phyloP scores from a whole-genome alignment of 495 filamentous ascomycete species.

The Penicillium canariense region DNA sequence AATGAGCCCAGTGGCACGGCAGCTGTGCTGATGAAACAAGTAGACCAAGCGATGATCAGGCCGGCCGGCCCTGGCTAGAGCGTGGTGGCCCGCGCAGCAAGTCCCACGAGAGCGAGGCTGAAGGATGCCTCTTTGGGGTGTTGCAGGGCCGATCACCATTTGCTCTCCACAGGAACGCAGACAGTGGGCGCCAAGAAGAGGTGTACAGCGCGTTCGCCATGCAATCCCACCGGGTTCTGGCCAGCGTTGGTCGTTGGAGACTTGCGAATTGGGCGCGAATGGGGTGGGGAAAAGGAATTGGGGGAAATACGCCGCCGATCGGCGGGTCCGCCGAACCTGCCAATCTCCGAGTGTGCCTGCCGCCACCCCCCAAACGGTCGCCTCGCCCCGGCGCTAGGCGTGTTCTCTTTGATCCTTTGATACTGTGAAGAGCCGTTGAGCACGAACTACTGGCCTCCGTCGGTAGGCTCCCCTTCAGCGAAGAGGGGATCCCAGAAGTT shows the following conservation, averaged over 20 bases:
- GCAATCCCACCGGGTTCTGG: constrained; percentile 1
- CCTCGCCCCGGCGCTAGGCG: too few relatives aligned
- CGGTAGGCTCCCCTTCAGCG: constrained; percentile 17
- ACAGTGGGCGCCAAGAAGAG: neutral
- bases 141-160: constrained; percentile 8
- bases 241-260: too few relatives aligned
- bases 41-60: neutral
- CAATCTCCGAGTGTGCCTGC: neutral
- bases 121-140: neutral
- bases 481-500: constrained; percentile 47
- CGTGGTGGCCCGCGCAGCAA: neutral
- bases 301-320: neutral
- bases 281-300: too few relatives aligned
- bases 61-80: neutral
- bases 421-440: too few relatives aligned
- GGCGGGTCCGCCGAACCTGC: neutral
- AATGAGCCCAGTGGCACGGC: neutral
- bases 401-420: too few relatives aligned
- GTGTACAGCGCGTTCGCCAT: neutral
- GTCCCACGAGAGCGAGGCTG: constrained; percentile 5
- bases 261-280: too few relatives aligned
- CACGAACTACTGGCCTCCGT: too few relatives aligned
- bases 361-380: too few relatives aligned
- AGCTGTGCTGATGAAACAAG: neutral
- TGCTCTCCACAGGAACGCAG: neutral